Percentiles rank a stretch among this genome's conserved stretches.
Evolutionary conservation across 495 filamentous ascomycete genomes (phyloP).

Genomic region (Penicillium lagena): DNA sequence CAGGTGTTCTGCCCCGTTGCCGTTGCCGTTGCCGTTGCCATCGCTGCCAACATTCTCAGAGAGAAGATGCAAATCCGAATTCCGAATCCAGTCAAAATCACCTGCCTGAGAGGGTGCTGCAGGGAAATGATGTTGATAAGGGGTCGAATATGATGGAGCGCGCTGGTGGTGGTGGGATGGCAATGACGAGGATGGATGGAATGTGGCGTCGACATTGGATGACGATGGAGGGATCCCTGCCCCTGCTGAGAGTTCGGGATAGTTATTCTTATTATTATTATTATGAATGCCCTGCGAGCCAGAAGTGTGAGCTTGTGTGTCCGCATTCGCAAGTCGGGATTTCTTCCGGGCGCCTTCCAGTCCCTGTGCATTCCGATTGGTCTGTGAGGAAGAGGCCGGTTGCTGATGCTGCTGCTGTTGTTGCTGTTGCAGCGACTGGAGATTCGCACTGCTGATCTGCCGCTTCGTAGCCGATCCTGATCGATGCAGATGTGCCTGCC

Average conservation of each 20-base stretch:
- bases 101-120: constrained; percentile 6
- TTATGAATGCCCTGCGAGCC: too few relatives aligned
- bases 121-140: too few relatives aligned
- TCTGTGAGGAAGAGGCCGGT: background rate
- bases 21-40: too few relatives aligned
- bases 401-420: too few relatives aligned
- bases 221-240: too few relatives aligned
- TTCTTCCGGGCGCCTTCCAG: constrained; percentile 23
- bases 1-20: constrained; percentile 1
- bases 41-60: constrained; percentile 18
- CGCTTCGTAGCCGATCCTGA: constrained; percentile 29
- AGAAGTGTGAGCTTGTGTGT: background rate
- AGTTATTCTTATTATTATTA: too few relatives aligned
- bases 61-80: constrained; percentile 25
- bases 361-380: background rate
- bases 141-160: background rate
- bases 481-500: constrained; percentile 41
- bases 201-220: background rate
- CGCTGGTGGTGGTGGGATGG: constrained; percentile 2
- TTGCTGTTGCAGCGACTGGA: constrained; percentile 1
- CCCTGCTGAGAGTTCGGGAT: too few relatives aligned
- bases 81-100: constrained; percentile 31
- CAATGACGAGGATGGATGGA: background rate
- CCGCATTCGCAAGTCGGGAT: constrained; percentile 12
- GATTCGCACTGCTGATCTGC: constrained; percentile 22